Evolutionary conservation across 2,329 filamentous ascomycete species (phyloP), one percentile per base, ranked within the genome.

Genomic region (Neoascochyta sp.): DNA sequence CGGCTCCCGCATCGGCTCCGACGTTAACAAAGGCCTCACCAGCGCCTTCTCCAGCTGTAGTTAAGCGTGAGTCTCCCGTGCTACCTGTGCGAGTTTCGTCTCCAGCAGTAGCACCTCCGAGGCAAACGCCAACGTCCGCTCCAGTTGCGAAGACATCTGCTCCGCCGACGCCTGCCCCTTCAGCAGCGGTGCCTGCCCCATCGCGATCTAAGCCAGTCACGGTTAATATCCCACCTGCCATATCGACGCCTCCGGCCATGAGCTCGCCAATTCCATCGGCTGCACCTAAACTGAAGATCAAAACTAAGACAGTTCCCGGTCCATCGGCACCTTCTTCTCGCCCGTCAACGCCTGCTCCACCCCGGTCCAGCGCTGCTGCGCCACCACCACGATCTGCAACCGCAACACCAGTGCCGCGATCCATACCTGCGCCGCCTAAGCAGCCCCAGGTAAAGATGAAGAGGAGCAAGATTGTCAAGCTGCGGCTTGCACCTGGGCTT

Each of bases 211-310:
- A 33, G 15, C 41, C 41, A 13, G 27, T 41, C 7, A 32, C 43
- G 2, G 38, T 52, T 33, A 47, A 36, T 7, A 25, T 47, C 9
- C 43, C 48, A 9, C 35, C 42, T 7, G 30, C 33, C n/a, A 36
- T 47, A 5, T 32, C 47, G 9, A 41, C 47, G 21, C 36, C 52
- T 12, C 43, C 44, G 5, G 34, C 47, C n/a, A 54, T 53, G n/a
- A 34, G 39, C 16, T 51, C 49, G 4, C 49, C 47, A 4, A 48
- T 52, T 5, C 47, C 49, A 15, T 36, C 45, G 6, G 43, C 49
- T 4, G 50, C 42, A 9, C 50, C 50, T 3, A 54, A 50, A 25
- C 47, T 54, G 18, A 57, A 54, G 27, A 50, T 57, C 33, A 50
- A 49, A 27, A 52, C 50, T 15, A 49, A 52, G 23, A 45, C 39